These are phyloP conservation scores for Tausonia pullulans DNA, from an alignment of 1,284 basidiomycete genomes.

Conservation along the genomic window DNA sequence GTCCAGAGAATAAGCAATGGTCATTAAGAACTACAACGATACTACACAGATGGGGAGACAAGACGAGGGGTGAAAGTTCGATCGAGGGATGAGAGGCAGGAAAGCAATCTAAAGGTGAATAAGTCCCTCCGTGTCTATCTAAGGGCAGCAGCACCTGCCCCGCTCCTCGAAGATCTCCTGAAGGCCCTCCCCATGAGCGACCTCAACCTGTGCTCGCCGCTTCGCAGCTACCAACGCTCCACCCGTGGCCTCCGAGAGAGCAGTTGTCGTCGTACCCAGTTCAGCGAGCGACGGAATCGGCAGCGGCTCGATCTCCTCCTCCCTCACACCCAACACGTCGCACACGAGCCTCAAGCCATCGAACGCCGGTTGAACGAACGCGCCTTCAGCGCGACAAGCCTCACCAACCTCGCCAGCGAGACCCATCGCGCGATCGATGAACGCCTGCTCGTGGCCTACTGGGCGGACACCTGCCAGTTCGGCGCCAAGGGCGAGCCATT, in stretches of 20 bases:
- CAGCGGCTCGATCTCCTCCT: neutral
- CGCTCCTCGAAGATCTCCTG: neutral
- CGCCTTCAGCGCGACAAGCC: neutral
- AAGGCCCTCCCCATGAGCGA: neutral
- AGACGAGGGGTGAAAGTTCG: too few species aligned
- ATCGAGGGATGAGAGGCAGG: too few species aligned
- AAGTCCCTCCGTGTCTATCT: neutral
- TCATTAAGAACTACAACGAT: too few species aligned
- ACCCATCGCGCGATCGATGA: constrained; percentile 2
- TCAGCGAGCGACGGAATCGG: too few species aligned
- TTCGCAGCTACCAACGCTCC: neutral
- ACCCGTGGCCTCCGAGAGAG: neutral
- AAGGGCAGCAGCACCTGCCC: neutral
- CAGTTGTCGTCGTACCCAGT: neutral
- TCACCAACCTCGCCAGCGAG: constrained; percentile 9
- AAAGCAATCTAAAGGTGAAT: too few species aligned
- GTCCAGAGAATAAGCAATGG: too few species aligned
- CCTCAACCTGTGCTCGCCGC: too few species aligned
- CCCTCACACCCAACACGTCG: neutral
- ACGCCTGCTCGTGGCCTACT: constrained; percentile 9
- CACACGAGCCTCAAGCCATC: constrained; percentile 14
- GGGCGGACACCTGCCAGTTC: constrained; percentile 18
- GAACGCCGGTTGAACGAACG: constrained; percentile 11
- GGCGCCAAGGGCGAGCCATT: constrained; percentile 31
- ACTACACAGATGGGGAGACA: too few species aligned